Evolutionary conservation across 768 basidiomycete species (phyloP).

Genomic region (Phanerochaete carnosa): DNA sequence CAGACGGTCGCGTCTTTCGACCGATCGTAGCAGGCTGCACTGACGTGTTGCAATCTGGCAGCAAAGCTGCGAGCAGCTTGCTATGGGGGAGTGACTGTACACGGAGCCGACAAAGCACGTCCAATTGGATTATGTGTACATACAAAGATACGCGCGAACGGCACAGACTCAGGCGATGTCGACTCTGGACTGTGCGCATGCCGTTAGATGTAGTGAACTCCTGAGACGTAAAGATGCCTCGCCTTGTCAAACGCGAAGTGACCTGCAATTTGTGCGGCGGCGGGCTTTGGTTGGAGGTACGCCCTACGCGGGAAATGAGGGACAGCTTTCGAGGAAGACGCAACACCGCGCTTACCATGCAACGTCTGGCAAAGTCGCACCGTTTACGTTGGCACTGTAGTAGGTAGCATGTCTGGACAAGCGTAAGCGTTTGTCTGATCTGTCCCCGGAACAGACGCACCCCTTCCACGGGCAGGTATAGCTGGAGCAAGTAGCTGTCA

Average conservation of each 20-base stretch:
- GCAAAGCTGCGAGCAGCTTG: no score
- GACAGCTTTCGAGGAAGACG: background rate
- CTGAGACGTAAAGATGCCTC: background rate
- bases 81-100: no score
- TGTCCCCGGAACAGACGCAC: conserved; percentile 30
- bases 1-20: no score
- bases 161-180: background rate
- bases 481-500: conserved; percentile 27
- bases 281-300: conserved; percentile 54
- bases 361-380: conserved; percentile 48
- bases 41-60: no score
- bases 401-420: conserved; percentile 55
- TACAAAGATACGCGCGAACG: background rate
- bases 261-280: conserved; percentile 59
- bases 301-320: conserved; percentile 43
- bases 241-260: conserved; percentile 83
- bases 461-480: conserved; percentile 72
- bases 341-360: conserved; percentile 51
- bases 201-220: background rate
- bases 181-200: background rate
- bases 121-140: no score
- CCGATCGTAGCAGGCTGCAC: no score
- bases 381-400: conserved; percentile 53
- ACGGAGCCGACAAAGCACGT: no score
- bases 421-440: background rate